Percentiles rank a stretch among this genome's conserved stretches.
These are phyloP conservation scores for Coniella lustricola DNA, from an alignment of 2,329 filamentous ascomycete genomes.

Conservation along the genomic window DNA sequence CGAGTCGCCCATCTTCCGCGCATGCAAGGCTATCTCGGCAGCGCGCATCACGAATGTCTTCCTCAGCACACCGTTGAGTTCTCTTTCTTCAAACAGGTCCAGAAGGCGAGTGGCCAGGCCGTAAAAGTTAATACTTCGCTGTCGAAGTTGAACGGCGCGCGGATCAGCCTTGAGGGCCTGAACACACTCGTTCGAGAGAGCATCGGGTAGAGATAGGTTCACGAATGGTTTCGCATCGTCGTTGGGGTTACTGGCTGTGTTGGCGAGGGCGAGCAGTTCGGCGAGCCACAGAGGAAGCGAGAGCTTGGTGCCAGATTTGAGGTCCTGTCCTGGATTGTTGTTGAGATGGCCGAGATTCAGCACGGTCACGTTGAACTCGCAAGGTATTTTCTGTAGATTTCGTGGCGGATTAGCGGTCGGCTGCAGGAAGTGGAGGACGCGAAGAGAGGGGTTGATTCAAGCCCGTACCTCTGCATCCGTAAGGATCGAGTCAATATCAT, in stretches of 20 bases:
- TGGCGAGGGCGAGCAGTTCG: conserved; percentile 79
- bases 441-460: neutral
- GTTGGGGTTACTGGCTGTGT: conserved; percentile 28
- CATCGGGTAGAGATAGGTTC: conserved; percentile 72
- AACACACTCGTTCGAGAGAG: conserved; percentile 71
- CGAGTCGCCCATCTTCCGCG: conserved; percentile 68
- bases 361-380: conserved; percentile 86
- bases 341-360: conserved; percentile 84
- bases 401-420: neutral
- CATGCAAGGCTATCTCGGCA: conserved; percentile 78
- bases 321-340: conserved; percentile 62
- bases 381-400: conserved; percentile 72
- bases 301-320: conserved; percentile 75
- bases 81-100: conserved; percentile 78
- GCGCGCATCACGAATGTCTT: conserved; percentile 78
- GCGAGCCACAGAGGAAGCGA: conserved; percentile 89
- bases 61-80: conserved; percentile 67
- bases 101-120: conserved; percentile 76
- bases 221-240: conserved; percentile 52
- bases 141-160: conserved; percentile 73
- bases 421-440: neutral
- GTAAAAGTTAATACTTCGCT: conserved; percentile 83
- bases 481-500: conserved; percentile 76
- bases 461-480: conserved; percentile 67
- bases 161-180: conserved; percentile 90